Percentiles rank a stretch among this genome's conserved stretches.
phyloP scores from a whole-genome alignment of 1,284 basidiomycete species.

The Xerocomus nothofagi region DNA sequence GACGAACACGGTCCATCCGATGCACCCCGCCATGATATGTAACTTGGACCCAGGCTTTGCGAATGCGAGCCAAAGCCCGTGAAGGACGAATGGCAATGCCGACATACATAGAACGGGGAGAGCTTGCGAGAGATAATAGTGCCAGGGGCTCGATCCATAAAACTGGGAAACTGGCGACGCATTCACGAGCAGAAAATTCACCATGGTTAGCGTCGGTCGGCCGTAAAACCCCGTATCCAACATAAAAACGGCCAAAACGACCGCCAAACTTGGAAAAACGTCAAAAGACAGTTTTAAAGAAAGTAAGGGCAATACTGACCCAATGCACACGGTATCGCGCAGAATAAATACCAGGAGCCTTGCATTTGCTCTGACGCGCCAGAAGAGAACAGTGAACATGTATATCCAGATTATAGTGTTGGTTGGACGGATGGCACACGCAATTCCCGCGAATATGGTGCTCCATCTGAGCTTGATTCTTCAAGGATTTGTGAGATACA shows the following conservation, averaged over 20 bases:
- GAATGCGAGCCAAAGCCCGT: constrained; percentile 52
- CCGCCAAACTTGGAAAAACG: constrained; percentile 10
- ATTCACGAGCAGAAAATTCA: constrained; percentile 83
- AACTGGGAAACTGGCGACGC: constrained; percentile 85
- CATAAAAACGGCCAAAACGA: constrained; percentile 43
- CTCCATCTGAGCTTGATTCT: constrained; percentile 38
- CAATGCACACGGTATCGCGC: constrained; percentile 39
- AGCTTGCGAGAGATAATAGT: constrained; percentile 89
- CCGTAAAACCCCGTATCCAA: constrained; percentile 76
- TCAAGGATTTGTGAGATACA: constrained; percentile 16
- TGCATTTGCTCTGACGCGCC: constrained; percentile 42
- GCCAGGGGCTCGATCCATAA: constrained; percentile 86
- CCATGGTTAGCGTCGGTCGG: constrained; percentile 68
- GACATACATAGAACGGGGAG: constrained; percentile 81
- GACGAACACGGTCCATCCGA: constrained; percentile 64
- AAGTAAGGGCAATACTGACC: constrained; percentile 40
- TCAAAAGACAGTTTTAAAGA: constrained; percentile 9
- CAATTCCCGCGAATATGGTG: constrained; percentile 64
- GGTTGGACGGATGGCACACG: constrained; percentile 84
- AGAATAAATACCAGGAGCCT: constrained; percentile 37
- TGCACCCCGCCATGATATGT: constrained; percentile 49
- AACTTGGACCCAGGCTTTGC: constrained; percentile 34
- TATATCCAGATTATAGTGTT: constrained; percentile 85
- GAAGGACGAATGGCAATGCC: constrained; percentile 67
- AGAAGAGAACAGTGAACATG: constrained; percentile 56